Percentiles rank a stretch among this genome's conserved stretches.
phyloP scores from a whole-genome alignment of 176 grass and related monocot species.

The Carex parvula region DNA sequence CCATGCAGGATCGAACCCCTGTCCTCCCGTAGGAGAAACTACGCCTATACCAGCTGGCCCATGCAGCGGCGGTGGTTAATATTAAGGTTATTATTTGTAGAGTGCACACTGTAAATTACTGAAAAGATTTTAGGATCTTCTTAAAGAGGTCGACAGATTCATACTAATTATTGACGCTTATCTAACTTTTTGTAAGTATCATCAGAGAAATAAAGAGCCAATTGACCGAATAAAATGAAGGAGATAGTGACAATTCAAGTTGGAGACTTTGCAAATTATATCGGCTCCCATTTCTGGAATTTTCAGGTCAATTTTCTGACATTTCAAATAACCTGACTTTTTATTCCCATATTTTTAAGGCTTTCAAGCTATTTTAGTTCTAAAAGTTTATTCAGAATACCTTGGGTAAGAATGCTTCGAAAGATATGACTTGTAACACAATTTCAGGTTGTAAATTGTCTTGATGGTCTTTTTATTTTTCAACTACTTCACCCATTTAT shows the following conservation, averaged over 20 bases:
- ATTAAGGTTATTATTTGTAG: not conserved
- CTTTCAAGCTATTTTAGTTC: not conserved
- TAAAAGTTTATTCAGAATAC: not conserved
- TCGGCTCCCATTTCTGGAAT: slow-evolving; percentile 55
- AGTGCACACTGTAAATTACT: not conserved
- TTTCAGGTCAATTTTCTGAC: slow-evolving; percentile 38
- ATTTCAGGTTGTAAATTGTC: not conserved
- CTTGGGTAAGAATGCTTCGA: not conserved
- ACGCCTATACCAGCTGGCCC: too few species aligned
- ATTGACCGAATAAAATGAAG: slow-evolving; percentile 32
- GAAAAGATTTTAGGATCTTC: not conserved
- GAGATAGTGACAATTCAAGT: slow-evolving; percentile 52
- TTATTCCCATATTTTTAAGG: not conserved
- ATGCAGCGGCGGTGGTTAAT: not conserved
- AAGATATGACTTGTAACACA: not conserved
- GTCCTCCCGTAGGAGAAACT: too few species aligned
- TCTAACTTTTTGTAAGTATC: not conserved
- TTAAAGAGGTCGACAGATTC: not conserved
- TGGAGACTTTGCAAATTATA: slow-evolving; percentile 43
- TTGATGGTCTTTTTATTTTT: not conserved
- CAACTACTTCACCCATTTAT: not conserved
- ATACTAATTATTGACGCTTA: not conserved
- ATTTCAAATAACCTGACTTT: not conserved
- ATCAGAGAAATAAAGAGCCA: not conserved
- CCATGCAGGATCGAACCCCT: too few species aligned